phyloP scores from a whole-genome alignment of 495 filamentous ascomycete species.

The Lasiosphaeriaceae sp. region DNA sequence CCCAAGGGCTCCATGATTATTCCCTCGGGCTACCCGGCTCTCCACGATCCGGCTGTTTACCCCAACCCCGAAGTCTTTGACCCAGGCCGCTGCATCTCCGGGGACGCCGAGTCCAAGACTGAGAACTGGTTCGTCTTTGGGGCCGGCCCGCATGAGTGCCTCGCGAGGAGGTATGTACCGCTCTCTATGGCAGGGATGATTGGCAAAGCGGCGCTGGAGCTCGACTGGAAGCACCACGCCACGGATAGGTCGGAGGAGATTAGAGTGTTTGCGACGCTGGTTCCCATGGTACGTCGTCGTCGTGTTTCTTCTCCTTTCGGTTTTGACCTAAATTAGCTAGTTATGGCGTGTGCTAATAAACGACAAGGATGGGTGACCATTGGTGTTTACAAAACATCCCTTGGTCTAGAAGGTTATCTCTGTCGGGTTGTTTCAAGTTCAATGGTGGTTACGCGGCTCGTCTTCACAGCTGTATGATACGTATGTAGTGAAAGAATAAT shows the following conservation, averaged over 20 bases:
- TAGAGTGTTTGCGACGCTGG: conserved; percentile 92
- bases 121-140: conserved; percentile 98
- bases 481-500: no score
- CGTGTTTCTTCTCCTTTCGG: no score
- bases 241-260: conserved; percentile 81
- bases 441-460: no score
- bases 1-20: conserved; percentile 30
- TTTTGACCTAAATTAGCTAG: no score
- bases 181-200: conserved; percentile 83
- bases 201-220: conserved; percentile 77
- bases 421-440: no score
- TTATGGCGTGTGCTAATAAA: no score
- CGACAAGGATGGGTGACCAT: no score
- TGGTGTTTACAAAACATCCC: no score
- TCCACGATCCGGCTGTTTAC: conserved; percentile 24
- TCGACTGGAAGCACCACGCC: conserved; percentile 82
- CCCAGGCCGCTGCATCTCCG: conserved; percentile 77
- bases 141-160: conserved; percentile 88
- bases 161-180: conserved; percentile 83
- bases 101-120: conserved; percentile 73
- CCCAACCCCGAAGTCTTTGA: conserved; percentile 38
- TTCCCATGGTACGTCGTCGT: conserved; percentile 70
- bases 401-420: no score
- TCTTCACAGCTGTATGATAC: no score
- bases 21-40: conserved; percentile 36